phyloP scores from a whole-genome alignment of 140 eudicot genomes.

The Senecio squalidus region DNA sequence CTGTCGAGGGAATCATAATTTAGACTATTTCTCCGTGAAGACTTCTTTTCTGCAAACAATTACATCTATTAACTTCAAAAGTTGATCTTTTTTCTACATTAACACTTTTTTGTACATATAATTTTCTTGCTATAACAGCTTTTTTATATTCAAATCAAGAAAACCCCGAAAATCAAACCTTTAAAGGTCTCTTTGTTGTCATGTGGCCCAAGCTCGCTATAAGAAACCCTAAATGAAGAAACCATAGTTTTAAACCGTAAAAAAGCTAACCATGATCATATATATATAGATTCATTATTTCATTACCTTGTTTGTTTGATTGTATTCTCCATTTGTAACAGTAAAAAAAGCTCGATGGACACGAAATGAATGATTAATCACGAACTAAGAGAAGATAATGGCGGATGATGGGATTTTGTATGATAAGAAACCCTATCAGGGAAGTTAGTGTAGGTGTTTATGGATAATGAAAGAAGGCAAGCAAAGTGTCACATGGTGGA shows the following conservation, averaged over 20 bases:
- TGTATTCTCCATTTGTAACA: constrained; percentile 12
- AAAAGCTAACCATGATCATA: background rate
- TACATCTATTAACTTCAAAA: background rate
- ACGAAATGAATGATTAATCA: constrained; percentile 2
- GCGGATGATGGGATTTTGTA: constrained; percentile 19
- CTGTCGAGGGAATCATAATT: constrained; percentile 25
- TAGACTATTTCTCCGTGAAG: constrained; percentile 14
- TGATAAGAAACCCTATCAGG: constrained; percentile 23
- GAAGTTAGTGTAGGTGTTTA: constrained; percentile 25
- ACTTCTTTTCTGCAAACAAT: constrained; percentile 29
- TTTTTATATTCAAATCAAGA: background rate
- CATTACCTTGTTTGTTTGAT: constrained; percentile 23
- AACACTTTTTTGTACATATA: background rate
- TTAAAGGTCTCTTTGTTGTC: constrained; percentile 16
- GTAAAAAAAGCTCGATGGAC: constrained; percentile 5
- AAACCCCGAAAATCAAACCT: constrained; percentile 19
- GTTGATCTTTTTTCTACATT: background rate
- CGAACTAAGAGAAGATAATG: background rate
- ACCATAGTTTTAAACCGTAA: background rate
- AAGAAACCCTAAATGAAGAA: constrained; percentile 22
- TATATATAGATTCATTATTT: no score
- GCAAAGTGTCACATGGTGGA: constrained; percentile 33
- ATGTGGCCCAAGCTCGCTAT: constrained; percentile 14
- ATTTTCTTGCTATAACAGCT: background rate
- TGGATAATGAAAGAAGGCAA: constrained; percentile 24